Evolutionary conservation across 768 basidiomycete species (phyloP).

Genomic region (Boletus reticulatus): DNA sequence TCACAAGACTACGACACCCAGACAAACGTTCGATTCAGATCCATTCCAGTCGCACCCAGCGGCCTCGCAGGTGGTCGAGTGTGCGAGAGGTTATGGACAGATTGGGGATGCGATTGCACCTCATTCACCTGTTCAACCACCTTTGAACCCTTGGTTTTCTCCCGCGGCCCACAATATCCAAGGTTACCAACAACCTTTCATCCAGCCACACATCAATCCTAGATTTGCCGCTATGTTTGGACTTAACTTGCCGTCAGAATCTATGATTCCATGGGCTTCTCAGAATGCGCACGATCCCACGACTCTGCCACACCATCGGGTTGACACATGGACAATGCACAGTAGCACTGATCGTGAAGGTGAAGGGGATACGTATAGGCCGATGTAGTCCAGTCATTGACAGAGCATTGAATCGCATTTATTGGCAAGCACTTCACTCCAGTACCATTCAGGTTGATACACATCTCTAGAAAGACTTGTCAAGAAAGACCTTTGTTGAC

Average conservation of each 20-base stretch:
- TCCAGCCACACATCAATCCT: conserved; percentile 87
- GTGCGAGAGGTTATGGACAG: conserved; percentile 43
- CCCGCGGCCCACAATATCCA: conserved; percentile 7
- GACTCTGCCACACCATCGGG: conserved; percentile 26
- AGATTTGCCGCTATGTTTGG: conserved; percentile 70
- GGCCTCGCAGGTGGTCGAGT: conserved; percentile 47
- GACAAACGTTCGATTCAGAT: conserved; percentile 32
- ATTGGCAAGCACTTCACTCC: conserved; percentile 12
- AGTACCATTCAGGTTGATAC: conserved; percentile 1
- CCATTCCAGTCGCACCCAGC: conserved; percentile 36
- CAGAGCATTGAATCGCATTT: conserved; percentile 15
- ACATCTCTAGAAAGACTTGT: background rate
- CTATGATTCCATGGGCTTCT: conserved; percentile 24
- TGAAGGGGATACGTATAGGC: conserved; percentile 27
- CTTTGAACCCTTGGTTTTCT: conserved; percentile 19
- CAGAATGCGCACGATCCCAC: conserved; percentile 13
- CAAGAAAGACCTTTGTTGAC: background rate
- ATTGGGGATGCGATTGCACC: conserved; percentile 22
- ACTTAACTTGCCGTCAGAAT: conserved; percentile 33
- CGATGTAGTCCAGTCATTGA: conserved; percentile 20
- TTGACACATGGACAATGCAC: conserved; percentile 40
- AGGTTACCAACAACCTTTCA: conserved; percentile 29
- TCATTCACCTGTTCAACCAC: conserved; percentile 10
- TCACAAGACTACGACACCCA: conserved; percentile 11
- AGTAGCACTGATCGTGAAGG: conserved; percentile 22